Evolutionary conservation across 441 rosid species (phyloP), one percentile per base, ranked within the genome.

Genomic region (Gossypium trilobum): DNA sequence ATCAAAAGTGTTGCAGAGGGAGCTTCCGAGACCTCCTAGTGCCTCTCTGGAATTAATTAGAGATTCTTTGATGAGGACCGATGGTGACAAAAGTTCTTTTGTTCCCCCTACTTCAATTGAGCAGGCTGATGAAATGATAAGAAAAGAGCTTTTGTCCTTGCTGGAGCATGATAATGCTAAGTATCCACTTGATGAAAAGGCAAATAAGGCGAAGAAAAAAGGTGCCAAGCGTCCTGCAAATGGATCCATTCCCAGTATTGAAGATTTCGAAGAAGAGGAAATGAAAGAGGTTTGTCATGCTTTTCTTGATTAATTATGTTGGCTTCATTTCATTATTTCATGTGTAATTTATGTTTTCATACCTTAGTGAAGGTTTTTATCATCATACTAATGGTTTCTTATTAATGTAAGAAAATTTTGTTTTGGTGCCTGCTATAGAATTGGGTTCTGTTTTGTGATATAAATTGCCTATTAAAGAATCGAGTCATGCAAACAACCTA

Each of bases 1-100:
- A 80, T 95, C 98, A 55, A 92, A 91, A 85, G 99, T 95, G 36
- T 83, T 95, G 80, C 99, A 95, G 85, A 91, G 97, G 82, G 94
- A 85, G 82, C 92, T 95, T 67, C 99, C 99, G 14, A 86, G 99
- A 76, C 98, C 93, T 48, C 98, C 98, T 68, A 82, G 85, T 76
- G 89, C 95, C 76, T 91, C 99, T 19, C 76, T 92, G 85, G 98
- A 91, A 62, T 79, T 92, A 58, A 90, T 95, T 73, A 88, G 87
- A 81, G 89, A 83, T 72, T 93, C 98, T 25, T 81, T 95, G 81
- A 81, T 88, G 72, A 88, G 86, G 77, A 80, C 93, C 64, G 90
- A 89, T 73, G 98, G 88, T 78, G 99, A 95, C 72, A 92, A 89
- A 87, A 95, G 91, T 80, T 88, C 97, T 17, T 87, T 92, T 80